phyloP scores from a whole-genome alignment of 176 grass and related monocot species.

The Oryza glaberrima region DNA sequence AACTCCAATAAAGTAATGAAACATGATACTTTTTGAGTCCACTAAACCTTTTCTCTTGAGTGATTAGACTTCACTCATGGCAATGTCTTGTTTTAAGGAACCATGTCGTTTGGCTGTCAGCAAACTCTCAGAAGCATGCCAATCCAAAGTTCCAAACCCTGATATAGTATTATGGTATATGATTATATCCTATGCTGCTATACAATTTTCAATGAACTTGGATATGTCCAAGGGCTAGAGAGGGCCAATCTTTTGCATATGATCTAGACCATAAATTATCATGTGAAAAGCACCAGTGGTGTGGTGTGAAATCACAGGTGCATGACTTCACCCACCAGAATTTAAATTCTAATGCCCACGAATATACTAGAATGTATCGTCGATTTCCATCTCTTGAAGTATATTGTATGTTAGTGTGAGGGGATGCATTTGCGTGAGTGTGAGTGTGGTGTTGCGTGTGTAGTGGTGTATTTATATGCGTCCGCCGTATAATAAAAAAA shows the following conservation, averaged over 20 bases:
- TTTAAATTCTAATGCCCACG: no score
- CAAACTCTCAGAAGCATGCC: not conserved
- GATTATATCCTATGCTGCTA: not conserved
- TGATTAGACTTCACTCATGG: not conserved
- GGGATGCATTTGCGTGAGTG: no score
- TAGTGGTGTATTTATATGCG: no score
- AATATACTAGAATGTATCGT: no score
- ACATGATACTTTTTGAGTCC: not conserved
- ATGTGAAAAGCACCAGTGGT: not conserved
- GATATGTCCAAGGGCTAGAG: not conserved
- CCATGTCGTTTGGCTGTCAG: constrained; percentile 15
- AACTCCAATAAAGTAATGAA: constrained; percentile 8
- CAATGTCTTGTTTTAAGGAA: constrained; percentile 32
- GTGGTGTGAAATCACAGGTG: no score
- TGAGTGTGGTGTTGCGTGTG: no score
- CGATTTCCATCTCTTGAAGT: no score
- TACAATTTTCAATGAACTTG: not conserved
- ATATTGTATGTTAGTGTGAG: no score
- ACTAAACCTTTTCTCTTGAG: not conserved
- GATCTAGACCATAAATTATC: not conserved
- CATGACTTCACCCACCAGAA: no score
- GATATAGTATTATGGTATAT: not conserved
- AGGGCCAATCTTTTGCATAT: not conserved
- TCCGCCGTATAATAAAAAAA: no score
- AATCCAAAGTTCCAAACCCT: not conserved